phyloP scores from a whole-genome alignment of 176 grass and related monocot genomes.

The Echinochloa phyllopogon region DNA sequence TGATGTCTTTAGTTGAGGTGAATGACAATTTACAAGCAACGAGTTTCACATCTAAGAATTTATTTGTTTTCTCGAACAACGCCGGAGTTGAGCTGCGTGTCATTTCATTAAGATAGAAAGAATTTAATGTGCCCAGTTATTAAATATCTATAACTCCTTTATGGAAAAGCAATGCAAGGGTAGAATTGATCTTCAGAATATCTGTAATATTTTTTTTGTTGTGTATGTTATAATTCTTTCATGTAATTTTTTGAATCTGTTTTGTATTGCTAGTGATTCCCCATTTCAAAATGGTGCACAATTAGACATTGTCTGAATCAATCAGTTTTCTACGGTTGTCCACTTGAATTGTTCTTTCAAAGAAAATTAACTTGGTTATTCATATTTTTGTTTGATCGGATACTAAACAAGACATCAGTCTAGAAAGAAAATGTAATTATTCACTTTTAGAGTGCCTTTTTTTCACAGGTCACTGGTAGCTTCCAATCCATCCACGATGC shows the following conservation, averaged over 20 bases:
- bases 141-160: slow-evolving; percentile 19
- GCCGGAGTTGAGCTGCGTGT: no score
- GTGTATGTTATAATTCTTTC: slow-evolving; percentile 27
- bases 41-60: slow-evolving; percentile 8
- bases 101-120: no score
- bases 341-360: slow-evolving; percentile 7
- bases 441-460: slow-evolving; percentile 35
- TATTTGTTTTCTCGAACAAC: background rate
- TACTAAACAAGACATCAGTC: slow-evolving; percentile 18
- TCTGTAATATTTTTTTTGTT: background rate
- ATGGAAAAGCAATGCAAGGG: background rate
- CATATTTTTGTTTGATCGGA: slow-evolving; percentile 10
- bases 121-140: background rate
- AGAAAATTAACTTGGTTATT: slow-evolving; percentile 28
- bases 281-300: slow-evolving; percentile 20
- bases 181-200: background rate
- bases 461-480: slow-evolving; percentile 65
- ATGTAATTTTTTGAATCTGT: slow-evolving; percentile 5
- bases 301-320: slow-evolving; percentile 12
- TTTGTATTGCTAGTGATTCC: background rate
- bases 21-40: slow-evolving; percentile 4
- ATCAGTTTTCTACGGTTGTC: slow-evolving; percentile 10
- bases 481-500: slow-evolving; percentile 77
- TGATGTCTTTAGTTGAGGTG: background rate
- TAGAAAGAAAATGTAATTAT: slow-evolving; percentile 12